Conservation (phyloP, 163 green algal genomes). For the Coccomyxa subellipsoidea region DNA sequence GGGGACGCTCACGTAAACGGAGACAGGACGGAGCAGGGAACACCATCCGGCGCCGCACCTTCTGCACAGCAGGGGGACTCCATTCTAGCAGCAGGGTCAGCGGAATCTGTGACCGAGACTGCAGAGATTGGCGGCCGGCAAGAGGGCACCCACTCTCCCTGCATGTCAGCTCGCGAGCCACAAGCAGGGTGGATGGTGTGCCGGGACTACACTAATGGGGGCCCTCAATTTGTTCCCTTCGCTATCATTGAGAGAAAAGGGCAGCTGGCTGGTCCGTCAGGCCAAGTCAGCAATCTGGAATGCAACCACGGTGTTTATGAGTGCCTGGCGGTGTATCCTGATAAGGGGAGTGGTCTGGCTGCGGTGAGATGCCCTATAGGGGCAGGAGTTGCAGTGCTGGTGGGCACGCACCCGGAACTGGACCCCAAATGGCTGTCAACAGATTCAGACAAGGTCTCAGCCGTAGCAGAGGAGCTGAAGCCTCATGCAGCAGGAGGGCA, state of each 20-base stretch:
- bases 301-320: too few relatives aligned
- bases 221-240: conserved; percentile 36
- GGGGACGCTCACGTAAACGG: too few relatives aligned
- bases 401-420: conserved; percentile 70
- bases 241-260: background rate
- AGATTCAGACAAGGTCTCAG: background rate
- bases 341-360: conserved; percentile 18
- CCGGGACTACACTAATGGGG: conserved; percentile 66
- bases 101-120: too few relatives aligned
- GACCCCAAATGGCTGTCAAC: conserved; percentile 33
- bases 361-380: conserved; percentile 47
- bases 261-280: too few relatives aligned
- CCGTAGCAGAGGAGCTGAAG: background rate
- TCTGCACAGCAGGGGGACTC: background rate
- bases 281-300: too few relatives aligned
- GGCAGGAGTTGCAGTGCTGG: conserved; percentile 43
- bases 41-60: background rate
- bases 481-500: background rate
- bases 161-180: too few relatives aligned
- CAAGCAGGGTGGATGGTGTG: conserved; percentile 25
- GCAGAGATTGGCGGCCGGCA: too few relatives aligned
- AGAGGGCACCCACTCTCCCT: too few relatives aligned
- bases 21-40: background rate
- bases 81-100: too few relatives aligned
- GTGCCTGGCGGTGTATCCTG: conserved; percentile 33